phyloP scores from a whole-genome alignment of 208 protist species.

The Acanthamoeba healyi region DNA sequence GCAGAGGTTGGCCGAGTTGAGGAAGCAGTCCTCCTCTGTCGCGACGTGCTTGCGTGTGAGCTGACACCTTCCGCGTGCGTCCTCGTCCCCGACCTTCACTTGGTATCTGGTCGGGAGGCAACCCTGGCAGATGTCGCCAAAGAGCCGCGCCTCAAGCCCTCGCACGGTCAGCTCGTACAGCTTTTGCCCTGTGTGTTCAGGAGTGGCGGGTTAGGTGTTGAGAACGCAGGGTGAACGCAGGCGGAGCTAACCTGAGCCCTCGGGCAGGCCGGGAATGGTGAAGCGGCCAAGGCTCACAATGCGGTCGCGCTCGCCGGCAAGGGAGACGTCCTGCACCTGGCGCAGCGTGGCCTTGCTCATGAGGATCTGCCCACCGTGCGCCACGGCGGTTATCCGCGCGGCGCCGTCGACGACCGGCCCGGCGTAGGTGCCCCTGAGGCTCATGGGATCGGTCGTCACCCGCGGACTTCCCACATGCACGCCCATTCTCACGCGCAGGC shows the following conservation, averaged over 20 bases:
- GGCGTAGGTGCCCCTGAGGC: neutral
- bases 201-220: neutral
- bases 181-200: neutral
- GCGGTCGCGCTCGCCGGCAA: neutral
- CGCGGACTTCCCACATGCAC: neutral
- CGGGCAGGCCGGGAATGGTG: neutral
- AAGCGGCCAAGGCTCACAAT: neutral
- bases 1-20: conserved; percentile 2
- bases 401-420: neutral
- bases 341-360: neutral
- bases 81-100: neutral
- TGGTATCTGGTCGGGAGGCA: neutral
- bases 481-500: conserved; percentile 64
- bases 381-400: neutral
- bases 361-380: conserved; percentile 51
- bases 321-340: neutral
- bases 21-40: neutral
- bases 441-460: neutral
- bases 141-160: neutral
- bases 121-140: neutral
- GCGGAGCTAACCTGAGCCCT: neutral
- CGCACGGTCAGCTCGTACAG: conserved; percentile 6
- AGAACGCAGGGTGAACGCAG: neutral
- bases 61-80: neutral
- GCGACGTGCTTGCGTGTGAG: neutral